phyloP scores from a whole-genome alignment of 345 rosid species.

The Hevea brasiliensis region DNA sequence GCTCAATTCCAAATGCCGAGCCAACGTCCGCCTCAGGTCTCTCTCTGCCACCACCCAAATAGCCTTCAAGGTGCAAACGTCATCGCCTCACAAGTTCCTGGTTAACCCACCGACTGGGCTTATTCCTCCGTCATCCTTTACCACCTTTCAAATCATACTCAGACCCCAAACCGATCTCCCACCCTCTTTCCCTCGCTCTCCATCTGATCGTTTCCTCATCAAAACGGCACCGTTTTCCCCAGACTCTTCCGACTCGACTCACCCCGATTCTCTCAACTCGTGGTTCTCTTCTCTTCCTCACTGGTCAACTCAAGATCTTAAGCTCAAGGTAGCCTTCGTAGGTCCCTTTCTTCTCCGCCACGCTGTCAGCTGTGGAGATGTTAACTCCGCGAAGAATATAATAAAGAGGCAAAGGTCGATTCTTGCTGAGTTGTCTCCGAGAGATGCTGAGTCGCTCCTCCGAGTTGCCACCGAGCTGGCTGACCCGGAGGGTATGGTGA shows the following conservation, averaged over 20 bases:
- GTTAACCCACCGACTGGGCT: constrained; percentile 58
- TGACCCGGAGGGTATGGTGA: constrained; percentile 42
- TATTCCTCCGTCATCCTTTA: constrained; percentile 42
- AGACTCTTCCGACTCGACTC: not conserved
- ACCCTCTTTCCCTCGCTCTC: constrained; percentile 55
- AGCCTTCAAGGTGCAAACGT: constrained; percentile 66
- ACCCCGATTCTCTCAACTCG: constrained; percentile 27
- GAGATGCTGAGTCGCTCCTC: constrained; percentile 44
- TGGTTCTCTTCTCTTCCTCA: constrained; percentile 32
- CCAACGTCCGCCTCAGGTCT: constrained; percentile 43
- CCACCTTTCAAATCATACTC: constrained; percentile 55
- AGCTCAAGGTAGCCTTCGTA: constrained; percentile 59
- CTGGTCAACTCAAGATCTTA: constrained; percentile 39
- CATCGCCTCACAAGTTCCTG: constrained; percentile 58
- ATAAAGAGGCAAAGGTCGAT: constrained; percentile 45
- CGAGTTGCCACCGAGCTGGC: constrained; percentile 41
- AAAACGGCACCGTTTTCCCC: constrained; percentile 28
- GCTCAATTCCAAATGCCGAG: constrained; percentile 50
- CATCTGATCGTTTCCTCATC: constrained; percentile 56
- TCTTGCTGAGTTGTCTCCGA: constrained; percentile 28
- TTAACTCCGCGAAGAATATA: constrained; percentile 40
- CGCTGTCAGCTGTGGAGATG: constrained; percentile 42
- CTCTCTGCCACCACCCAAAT: constrained; percentile 40
- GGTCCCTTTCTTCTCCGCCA: constrained; percentile 55
- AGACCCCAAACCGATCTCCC: constrained; percentile 52